Conservation (phyloP, 352 stramenopile species). For the Phytophthora sp. region DNA sequence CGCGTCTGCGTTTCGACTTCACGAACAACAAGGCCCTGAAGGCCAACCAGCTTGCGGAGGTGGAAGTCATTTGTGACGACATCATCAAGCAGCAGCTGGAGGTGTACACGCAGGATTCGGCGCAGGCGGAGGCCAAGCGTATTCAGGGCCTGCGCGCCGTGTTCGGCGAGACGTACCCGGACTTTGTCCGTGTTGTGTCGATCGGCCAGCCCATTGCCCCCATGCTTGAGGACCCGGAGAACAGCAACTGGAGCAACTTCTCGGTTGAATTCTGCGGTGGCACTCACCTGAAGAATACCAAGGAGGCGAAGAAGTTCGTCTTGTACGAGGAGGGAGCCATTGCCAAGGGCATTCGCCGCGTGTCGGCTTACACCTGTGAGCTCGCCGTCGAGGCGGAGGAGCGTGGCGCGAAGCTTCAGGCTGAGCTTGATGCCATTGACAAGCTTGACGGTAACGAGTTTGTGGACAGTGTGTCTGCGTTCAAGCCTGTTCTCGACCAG, state of each 20-base stretch:
- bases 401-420: conserved; percentile 83
- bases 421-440: conserved; percentile 77
- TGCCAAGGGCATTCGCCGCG: conserved; percentile 97
- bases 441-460: conserved; percentile 78
- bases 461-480: conserved; percentile 87
- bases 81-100: conserved; percentile 91
- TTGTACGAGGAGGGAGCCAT: conserved; percentile 97
- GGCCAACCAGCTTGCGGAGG: conserved; percentile 83
- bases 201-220: conserved; percentile 88
- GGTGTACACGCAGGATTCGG: conserved; percentile 93
- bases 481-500: conserved; percentile 91
- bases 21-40: conserved; percentile 96
- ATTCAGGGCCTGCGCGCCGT: conserved; percentile 98
- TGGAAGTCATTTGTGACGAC: conserved; percentile 90
- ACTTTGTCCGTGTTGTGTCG: conserved; percentile 97
- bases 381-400: conserved; percentile 88
- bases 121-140: conserved; percentile 93
- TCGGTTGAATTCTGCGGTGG: conserved; percentile 99
- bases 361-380: conserved; percentile 94
- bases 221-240: conserved; percentile 88
- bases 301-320: conserved; percentile 96
- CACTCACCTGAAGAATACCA: conserved; percentile 97
- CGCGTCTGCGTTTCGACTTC: conserved; percentile 99
- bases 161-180: conserved; percentile 99
- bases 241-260: conserved; percentile 90